A percentile compares a stretch with the other conserved stretches of the same genome.
These are phyloP conservation scores for Ascobolus immersus DNA, from an alignment of 495 filamentous ascomycete genomes.

Conservation along the genomic window DNA sequence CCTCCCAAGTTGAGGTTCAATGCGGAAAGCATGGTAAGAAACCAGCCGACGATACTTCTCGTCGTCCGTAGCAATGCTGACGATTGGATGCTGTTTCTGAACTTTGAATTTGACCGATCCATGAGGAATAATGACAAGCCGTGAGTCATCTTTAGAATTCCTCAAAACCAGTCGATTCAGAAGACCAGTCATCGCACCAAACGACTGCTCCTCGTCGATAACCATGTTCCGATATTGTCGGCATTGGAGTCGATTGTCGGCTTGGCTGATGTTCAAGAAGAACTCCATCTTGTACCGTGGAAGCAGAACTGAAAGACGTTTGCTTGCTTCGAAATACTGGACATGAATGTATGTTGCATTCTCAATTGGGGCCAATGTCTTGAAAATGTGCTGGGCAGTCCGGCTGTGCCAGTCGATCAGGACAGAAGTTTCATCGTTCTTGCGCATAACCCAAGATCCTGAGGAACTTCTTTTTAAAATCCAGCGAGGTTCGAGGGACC, in stretches of 20 bases:
- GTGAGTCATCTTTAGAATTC: conserved; percentile 14
- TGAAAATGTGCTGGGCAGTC: no score
- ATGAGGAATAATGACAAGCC: conserved; percentile 28
- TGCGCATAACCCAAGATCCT: no score
- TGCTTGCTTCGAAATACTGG: no score
- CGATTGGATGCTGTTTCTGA: conserved; percentile 19
- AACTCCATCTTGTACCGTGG: conserved; percentile 28
- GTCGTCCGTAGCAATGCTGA: conserved; percentile 15
- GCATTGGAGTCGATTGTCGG: conserved; percentile 18
- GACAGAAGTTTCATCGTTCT: no score
- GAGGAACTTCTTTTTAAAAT: no score
- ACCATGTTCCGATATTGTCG: conserved; percentile 29
- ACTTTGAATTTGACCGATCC: conserved; percentile 15
- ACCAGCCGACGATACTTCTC: no score
- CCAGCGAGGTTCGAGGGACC: no score
- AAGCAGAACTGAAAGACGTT: conserved; percentile 21
- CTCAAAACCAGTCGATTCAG: conserved; percentile 27
- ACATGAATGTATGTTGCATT: no score
- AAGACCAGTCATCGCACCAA: conserved; percentile 30
- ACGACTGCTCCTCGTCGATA: conserved; percentile 25
- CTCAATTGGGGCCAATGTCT: no score
- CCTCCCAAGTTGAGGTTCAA: conserved; percentile 26
- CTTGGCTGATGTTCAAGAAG: conserved; percentile 17
- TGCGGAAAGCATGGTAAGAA: conserved; percentile 20
- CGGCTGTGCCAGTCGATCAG: no score